Percentiles rank a stretch among this genome's conserved stretches.
phyloP scores from a whole-genome alignment of 2,329 filamentous ascomycete genomes.

The Diplodia mutila region DNA sequence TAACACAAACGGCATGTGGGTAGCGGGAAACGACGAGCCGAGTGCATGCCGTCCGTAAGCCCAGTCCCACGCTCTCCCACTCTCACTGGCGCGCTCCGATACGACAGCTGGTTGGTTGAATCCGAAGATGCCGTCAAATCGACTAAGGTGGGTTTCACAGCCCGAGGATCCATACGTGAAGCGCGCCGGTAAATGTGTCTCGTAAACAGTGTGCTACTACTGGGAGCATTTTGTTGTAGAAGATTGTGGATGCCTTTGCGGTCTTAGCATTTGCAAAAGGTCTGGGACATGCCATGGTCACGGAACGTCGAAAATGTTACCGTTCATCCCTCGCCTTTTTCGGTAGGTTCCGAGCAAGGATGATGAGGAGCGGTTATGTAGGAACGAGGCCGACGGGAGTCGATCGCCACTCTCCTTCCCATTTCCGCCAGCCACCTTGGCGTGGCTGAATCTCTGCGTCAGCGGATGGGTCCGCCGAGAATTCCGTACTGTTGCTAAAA shows the following conservation, averaged over 20 bases:
- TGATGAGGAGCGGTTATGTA: background rate
- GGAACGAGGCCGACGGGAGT: slow-evolving; percentile 38
- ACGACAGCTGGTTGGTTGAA: background rate
- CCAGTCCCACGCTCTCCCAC: background rate
- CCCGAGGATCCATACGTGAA: background rate
- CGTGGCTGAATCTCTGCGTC: slow-evolving; percentile 1
- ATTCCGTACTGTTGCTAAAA: slow-evolving; percentile 20
- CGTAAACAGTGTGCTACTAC: background rate
- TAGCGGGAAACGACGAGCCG: background rate
- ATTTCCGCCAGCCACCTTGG: slow-evolving; percentile 36
- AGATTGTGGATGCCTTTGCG: no score
- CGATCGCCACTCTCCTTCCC: slow-evolving; percentile 38
- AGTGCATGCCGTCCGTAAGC: background rate
- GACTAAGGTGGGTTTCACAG: slow-evolving; percentile 8
- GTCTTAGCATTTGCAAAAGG: background rate
- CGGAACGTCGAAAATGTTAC: background rate
- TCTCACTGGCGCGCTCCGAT: background rate
- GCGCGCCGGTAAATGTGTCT: background rate
- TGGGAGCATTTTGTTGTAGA: background rate
- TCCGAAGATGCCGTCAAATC: slow-evolving; percentile 14
- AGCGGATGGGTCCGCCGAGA: background rate
- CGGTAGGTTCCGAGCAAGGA: background rate
- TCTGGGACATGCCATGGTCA: background rate
- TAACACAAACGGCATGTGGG: background rate
- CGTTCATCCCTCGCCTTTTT: background rate